Percentiles rank a stretch among this genome's conserved stretches.
Conservation (phyloP, 1,284 basidiomycete genomes). For the Caloboletus inedulis region DNA sequence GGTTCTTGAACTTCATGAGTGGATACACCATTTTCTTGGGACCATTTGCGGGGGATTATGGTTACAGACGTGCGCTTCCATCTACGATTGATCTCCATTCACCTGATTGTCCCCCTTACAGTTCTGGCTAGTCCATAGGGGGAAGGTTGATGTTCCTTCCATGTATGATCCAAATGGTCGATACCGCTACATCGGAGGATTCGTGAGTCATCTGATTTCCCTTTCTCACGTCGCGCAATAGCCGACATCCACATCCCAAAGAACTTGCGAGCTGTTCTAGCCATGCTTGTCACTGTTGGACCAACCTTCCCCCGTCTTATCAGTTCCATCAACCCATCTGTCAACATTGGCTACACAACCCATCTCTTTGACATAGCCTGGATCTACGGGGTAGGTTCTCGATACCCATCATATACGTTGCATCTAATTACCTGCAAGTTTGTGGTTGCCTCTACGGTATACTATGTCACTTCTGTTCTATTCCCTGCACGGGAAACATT, state of each 20-base stretch:
- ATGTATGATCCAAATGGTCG: slow-evolving; percentile 69
- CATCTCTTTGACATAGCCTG: slow-evolving; percentile 67
- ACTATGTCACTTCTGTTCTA: slow-evolving; percentile 50
- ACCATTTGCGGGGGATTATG: slow-evolving; percentile 72
- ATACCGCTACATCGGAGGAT: slow-evolving; percentile 62
- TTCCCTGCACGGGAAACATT: slow-evolving; percentile 63
- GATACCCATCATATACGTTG: no score
- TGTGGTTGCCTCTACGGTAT: slow-evolving; percentile 42
- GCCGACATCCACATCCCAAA: no score
- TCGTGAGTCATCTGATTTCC: no score
- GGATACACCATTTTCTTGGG: slow-evolving; percentile 74
- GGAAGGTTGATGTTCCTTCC: slow-evolving; percentile 65
- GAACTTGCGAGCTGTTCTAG: slow-evolving; percentile 73
- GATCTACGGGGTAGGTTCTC: slow-evolving; percentile 61
- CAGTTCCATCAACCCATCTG: slow-evolving; percentile 56
- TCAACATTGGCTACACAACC: slow-evolving; percentile 50
- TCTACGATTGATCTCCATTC: no score
- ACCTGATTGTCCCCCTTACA: no score
- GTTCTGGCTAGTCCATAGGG: slow-evolving; percentile 68
- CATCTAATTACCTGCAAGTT: slow-evolving; percentile 37
- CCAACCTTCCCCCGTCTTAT: slow-evolving; percentile 73
- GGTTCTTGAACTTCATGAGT: slow-evolving; percentile 58
- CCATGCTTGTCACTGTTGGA: slow-evolving; percentile 55
- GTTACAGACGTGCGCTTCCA: slow-evolving; percentile 61
- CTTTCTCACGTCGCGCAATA: no score